Conservation (phyloP, 768 basidiomycete genomes). For the Favolaschia claudopus region DNA sequence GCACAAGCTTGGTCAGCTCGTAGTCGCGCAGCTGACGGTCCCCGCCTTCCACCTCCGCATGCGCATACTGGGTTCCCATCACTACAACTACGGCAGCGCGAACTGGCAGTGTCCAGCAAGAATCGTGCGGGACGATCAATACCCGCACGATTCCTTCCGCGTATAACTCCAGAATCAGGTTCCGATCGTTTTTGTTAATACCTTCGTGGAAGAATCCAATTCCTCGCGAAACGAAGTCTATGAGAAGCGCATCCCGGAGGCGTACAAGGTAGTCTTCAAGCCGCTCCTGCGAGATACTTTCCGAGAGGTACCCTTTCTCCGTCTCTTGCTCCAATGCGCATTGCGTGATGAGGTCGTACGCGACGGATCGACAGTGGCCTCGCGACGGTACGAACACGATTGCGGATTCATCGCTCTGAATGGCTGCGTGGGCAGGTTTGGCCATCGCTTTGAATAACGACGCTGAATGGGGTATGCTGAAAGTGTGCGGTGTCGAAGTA, state of each 20-base stretch:
- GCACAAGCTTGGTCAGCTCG: conserved; percentile 77
- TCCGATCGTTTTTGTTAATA: conserved; percentile 69
- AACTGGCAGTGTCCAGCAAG: conserved; percentile 90
- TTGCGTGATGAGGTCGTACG: conserved; percentile 87
- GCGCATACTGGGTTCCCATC: conserved; percentile 90
- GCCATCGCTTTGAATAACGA: conserved; percentile 91
- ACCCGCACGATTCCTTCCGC: conserved; percentile 81
- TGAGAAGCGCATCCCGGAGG: conserved; percentile 67
- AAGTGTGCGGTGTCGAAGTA: conserved; percentile 71
- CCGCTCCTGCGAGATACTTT: conserved; percentile 53
- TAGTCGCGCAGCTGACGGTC: conserved; percentile 85
- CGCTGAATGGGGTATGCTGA: conserved; percentile 86
- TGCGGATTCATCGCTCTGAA: conserved; percentile 61
- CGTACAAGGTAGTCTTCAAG: conserved; percentile 66
- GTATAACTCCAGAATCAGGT: conserved; percentile 81
- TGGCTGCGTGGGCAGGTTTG: conserved; percentile 85
- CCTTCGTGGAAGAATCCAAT: conserved; percentile 89
- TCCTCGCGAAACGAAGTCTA: conserved; percentile 82
- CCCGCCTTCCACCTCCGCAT: conserved; percentile 50
- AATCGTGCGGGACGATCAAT: conserved; percentile 81
- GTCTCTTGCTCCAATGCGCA: conserved; percentile 79
- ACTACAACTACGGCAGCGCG: conserved; percentile 83
- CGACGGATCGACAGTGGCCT: conserved; percentile 74
- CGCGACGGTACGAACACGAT: conserved; percentile 92
- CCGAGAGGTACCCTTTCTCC: conserved; percentile 71